phyloP scores from a whole-genome alignment of 1,284 basidiomycete species.

The Baeospora myosura region DNA sequence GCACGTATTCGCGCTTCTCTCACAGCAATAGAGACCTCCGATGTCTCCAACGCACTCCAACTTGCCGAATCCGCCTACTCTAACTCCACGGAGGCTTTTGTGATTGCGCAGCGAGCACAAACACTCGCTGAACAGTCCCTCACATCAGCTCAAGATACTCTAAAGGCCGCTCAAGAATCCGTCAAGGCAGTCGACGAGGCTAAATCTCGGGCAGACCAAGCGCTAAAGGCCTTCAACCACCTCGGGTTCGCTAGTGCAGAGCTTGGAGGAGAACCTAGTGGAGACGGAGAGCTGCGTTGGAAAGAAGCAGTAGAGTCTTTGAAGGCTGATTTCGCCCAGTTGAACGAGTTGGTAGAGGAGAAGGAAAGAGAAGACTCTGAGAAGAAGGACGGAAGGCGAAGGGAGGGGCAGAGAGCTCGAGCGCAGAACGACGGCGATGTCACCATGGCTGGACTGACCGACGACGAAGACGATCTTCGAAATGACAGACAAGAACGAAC shows the following conservation, averaged over 20 bases:
- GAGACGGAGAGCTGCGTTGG: not conserved
- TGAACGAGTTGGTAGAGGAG: conserved; percentile 3
- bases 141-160: conserved; percentile 1
- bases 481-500: no score
- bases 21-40: not conserved
- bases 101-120: not conserved
- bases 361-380: not conserved
- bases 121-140: conserved; percentile 2
- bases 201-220: not conserved
- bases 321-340: not conserved
- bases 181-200: not conserved
- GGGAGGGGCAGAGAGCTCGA: no score
- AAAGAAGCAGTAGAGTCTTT: not conserved
- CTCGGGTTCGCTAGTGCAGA: not conserved
- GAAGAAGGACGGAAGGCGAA: not conserved
- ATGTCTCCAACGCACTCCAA: not conserved
- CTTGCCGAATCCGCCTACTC: not conserved
- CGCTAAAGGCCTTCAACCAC: not conserved
- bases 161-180: conserved; percentile 3
- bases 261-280: not conserved
- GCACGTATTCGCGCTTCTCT: not conserved
- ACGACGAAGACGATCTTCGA: no score
- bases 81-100: not conserved
- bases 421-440: no score
- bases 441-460: no score